phyloP scores from a whole-genome alignment of 108 stramenopile genomes.

The Nannochloropsis oceanica region DNA sequence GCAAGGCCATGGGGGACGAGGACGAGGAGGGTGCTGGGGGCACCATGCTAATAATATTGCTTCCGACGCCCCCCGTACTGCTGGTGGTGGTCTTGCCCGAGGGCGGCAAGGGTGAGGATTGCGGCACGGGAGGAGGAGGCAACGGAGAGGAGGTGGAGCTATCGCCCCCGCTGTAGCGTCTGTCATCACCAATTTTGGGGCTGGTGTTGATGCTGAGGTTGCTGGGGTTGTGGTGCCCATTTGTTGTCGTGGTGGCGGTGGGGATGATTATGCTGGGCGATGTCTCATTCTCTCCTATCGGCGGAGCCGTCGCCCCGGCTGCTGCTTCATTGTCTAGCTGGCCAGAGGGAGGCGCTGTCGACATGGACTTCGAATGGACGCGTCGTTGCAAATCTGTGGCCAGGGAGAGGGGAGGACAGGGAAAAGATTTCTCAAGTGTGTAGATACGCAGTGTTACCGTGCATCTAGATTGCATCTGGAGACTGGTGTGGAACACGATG shows the following conservation, averaged over 20 bases:
- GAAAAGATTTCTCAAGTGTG: no score
- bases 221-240: neutral
- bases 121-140: neutral
- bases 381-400: neutral
- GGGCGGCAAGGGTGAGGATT: neutral
- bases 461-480: no score
- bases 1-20: no score
- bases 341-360: neutral
- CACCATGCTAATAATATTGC: no score
- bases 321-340: neutral
- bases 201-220: neutral
- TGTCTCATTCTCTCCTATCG: neutral
- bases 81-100: neutral
- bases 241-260: neutral
- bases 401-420: no score
- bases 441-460: no score
- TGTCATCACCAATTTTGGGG: neutral
- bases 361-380: neutral
- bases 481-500: no score
- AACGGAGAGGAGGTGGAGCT: neutral
- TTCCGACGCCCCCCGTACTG: neutral
- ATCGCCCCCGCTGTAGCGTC: neutral
- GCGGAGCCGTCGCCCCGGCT: neutral
- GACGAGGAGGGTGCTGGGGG: no score
- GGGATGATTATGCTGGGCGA: no score